Conservation (phyloP, 2,329 filamentous ascomycete genomes). For the Alternaria brassicae region DNA sequence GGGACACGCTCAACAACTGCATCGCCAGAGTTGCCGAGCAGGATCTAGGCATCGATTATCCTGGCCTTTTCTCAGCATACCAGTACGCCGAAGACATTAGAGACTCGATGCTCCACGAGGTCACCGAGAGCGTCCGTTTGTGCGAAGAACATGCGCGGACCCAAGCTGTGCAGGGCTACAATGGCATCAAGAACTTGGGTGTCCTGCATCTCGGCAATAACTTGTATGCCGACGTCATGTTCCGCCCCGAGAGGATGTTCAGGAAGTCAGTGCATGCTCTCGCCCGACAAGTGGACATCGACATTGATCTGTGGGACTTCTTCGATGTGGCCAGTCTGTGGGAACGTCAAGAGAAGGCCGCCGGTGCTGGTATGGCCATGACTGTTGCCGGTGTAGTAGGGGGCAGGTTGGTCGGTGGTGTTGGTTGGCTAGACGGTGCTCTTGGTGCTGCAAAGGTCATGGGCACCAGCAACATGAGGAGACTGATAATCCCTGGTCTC, state of each 20-base stretch:
- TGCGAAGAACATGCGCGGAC: slow-evolving; percentile 88
- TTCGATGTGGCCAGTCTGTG: slow-evolving; percentile 84
- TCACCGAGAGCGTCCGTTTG: slow-evolving; percentile 75
- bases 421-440: slow-evolving; percentile 88
- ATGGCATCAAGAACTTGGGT: slow-evolving; percentile 86
- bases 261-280: slow-evolving; percentile 79
- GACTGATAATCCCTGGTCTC: slow-evolving; percentile 80
- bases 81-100: slow-evolving; percentile 94
- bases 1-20: slow-evolving; percentile 74
- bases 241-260: slow-evolving; percentile 95
- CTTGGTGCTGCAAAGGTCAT: slow-evolving; percentile 81
- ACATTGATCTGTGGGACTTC: slow-evolving; percentile 91
- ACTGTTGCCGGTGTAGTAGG: slow-evolving; percentile 89
- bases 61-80: slow-evolving; percentile 83
- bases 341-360: slow-evolving; percentile 92
- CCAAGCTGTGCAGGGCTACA: slow-evolving; percentile 81
- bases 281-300: slow-evolving; percentile 83
- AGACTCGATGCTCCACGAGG: slow-evolving; percentile 86
- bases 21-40: slow-evolving; percentile 79
- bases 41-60: slow-evolving; percentile 84
- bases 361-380: slow-evolving; percentile 91
- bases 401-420: slow-evolving; percentile 79
- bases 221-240: slow-evolving; percentile 78
- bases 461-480: slow-evolving; percentile 80
- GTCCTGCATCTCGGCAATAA: slow-evolving; percentile 87